Conservation (phyloP, 2,329 filamentous ascomycete genomes). For the Emericellopsis atlantica region DNA sequence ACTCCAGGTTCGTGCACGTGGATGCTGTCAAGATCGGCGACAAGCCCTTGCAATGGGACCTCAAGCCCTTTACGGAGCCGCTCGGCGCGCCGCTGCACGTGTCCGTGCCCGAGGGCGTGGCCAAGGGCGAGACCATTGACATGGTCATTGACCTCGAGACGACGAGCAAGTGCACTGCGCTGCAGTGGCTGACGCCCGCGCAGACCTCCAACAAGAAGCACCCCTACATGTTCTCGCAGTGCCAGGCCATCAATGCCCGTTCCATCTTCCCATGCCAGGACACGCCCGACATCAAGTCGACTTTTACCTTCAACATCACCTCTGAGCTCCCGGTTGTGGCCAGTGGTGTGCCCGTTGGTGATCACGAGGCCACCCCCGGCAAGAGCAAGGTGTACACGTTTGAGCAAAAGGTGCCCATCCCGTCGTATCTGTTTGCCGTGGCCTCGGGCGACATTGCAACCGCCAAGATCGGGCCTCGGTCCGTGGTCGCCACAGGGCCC, state of each 20-base stretch:
- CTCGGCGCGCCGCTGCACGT: slow-evolving; percentile 63
- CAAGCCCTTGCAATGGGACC: slow-evolving; percentile 52
- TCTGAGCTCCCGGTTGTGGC: slow-evolving; percentile 85
- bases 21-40: slow-evolving; percentile 53
- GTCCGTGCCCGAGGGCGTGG: slow-evolving; percentile 38
- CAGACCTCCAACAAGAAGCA: slow-evolving; percentile 95
- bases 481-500: slow-evolving; percentile 74
- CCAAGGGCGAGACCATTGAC: slow-evolving; percentile 38
- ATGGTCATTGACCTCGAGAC: slow-evolving; percentile 63
- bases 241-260: slow-evolving; percentile 89
- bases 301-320: slow-evolving; percentile 76
- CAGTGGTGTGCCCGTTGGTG: slow-evolving; percentile 55
- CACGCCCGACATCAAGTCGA: slow-evolving; percentile 95
- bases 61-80: slow-evolving; percentile 58
- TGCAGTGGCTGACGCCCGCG: slow-evolving; percentile 89
- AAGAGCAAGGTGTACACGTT: slow-evolving; percentile 65
- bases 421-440: slow-evolving; percentile 88
- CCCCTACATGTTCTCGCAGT: slow-evolving; percentile 97
- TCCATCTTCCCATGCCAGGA: slow-evolving; percentile 96
- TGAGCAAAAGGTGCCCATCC: slow-evolving; percentile 83
- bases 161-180: slow-evolving; percentile 75
- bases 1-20: slow-evolving; percentile 76
- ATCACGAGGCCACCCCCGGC: slow-evolving; percentile 27
- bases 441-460: slow-evolving; percentile 75
- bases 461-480: slow-evolving; percentile 77